Base-by-base conservation (phyloP, 1,139 yeast species). In the Hemisphaericaspora xylofermentans region DNA sequence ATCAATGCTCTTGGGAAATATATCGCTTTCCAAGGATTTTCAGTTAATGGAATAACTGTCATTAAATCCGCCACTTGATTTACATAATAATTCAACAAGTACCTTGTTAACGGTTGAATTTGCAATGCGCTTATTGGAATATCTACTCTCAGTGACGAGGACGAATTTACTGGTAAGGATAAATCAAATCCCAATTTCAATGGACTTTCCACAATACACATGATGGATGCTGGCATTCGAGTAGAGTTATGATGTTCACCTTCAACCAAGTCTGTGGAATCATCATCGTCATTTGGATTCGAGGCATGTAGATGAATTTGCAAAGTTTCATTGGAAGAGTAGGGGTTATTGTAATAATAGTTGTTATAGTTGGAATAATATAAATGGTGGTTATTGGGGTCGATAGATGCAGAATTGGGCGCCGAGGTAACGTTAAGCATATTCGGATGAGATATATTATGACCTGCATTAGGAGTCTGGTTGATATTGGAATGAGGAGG, bases 21-120 rank as follows among this genome's bases (percentile, higher is more conserved):
- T 18, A 88, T 80, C 1, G 84, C 82, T 54, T 83, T 84, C 96
- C 96, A 88, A 0, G 96, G 95, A 54, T 87, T 88, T 48, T 84
- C 85, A 0, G 86, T 80, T 39, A 87, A 73, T 1, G 88, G 87
- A 24, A 88, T 83, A 9, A 88, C 95, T 0, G 95, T 84, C 96
- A 88, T 88, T 55, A 85, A 71, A 56, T 87, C 93, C 0, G 94
- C 93, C 1, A 88, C 95, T 47, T 82, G 80, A 13, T 84, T 78
- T n/a, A 80, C 76, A 58, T 88, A 88, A 56, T 88, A 82, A 47
- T 82, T 82, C 34, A 88, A 65, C 35, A 88, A 65, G 56, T 82
- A 85, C 40, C 95, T 54, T 13, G 88, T 78, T 52, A 82, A 66
- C 5, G 88, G 88, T 52, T 79, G 80, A 8, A 83, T 80, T 51